Evolutionary conservation across 202 grass and related monocot genomes (phyloP).

Genomic region (Sporobolus alterniflorus): DNA sequence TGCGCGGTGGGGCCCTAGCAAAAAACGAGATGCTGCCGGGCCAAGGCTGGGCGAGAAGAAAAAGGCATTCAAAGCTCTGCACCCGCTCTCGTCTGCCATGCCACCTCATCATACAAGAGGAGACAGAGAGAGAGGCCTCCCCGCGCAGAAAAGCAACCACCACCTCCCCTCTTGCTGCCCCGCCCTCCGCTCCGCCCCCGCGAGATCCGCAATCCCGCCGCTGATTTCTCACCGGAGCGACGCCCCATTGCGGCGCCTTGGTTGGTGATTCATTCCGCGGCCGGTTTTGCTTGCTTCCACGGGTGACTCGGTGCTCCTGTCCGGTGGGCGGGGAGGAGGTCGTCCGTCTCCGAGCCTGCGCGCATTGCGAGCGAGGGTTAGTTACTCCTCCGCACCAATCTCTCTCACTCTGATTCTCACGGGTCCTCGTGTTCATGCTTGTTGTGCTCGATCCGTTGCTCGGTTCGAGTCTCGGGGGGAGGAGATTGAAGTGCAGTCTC

Average conservation of each 20-base stretch:
- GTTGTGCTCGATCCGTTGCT: neutral
- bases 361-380: conserved; percentile 27
- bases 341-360: neutral
- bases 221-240: neutral
- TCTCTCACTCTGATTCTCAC: neutral
- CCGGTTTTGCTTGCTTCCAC: neutral
- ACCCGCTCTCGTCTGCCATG: neutral
- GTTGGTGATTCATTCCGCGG: neutral
- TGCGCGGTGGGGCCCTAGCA: conserved; percentile 48
- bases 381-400: neutral
- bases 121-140: neutral
- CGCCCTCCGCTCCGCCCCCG: neutral
- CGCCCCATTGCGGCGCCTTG: conserved; percentile 19
- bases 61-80: conserved; percentile 51
- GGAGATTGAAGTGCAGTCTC: neutral
- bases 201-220: conserved; percentile 29
- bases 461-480: neutral
- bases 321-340: neutral
- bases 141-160: conserved; percentile 29
- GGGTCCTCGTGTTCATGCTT: neutral
- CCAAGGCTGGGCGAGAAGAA: neutral
- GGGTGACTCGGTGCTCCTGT: neutral
- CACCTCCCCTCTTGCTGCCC: neutral
- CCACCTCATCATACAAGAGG: neutral
- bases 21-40: neutral